Percentiles rank a stretch among this genome's conserved stretches.
Conservation (phyloP, 1,284 basidiomycete species). For the Austroboletus olivaceoglutinosus region DNA sequence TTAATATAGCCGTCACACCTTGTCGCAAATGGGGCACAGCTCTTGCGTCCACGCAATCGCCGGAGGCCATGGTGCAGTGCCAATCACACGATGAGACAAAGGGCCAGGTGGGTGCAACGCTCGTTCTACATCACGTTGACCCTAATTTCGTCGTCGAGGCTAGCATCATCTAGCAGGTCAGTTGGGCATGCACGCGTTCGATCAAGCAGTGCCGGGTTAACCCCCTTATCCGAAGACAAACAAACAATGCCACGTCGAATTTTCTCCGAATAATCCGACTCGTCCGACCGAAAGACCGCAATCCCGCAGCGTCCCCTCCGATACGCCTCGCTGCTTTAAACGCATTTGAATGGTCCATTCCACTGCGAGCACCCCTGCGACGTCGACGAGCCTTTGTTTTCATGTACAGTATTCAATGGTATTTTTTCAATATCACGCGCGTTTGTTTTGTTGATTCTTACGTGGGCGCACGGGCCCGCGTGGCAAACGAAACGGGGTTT, state of each 20-base stretch:
- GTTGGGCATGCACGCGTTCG: slow-evolving; percentile 11
- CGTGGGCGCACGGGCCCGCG: slow-evolving; percentile 40
- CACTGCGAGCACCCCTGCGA: slow-evolving; percentile 17
- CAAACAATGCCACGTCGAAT: slow-evolving; percentile 25
- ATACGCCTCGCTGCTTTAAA: slow-evolving; percentile 13
- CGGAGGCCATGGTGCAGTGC: slow-evolving; percentile 7
- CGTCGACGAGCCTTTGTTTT: slow-evolving; percentile 23
- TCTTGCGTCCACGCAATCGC: slow-evolving; percentile 26
- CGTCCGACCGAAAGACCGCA: neutral
- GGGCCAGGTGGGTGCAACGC: slow-evolving; percentile 12
- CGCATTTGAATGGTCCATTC: slow-evolving; percentile 10
- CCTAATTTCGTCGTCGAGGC: neutral
- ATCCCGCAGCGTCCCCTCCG: slow-evolving; percentile 1
- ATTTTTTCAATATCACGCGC: slow-evolving; percentile 31
- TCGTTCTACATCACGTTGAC: neutral
- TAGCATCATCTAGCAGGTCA: neutral
- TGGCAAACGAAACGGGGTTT: slow-evolving; percentile 39
- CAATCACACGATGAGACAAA: slow-evolving; percentile 1
- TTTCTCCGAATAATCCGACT: slow-evolving; percentile 13
- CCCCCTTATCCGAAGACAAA: slow-evolving; percentile 33
- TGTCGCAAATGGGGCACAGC: slow-evolving; percentile 12
- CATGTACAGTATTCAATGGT: slow-evolving; percentile 32
- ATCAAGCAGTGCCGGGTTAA: slow-evolving; percentile 25
- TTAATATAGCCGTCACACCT: slow-evolving; percentile 28
- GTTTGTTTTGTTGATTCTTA: slow-evolving; percentile 40